These are phyloP conservation scores for Wickerhamomyces hampshirensis DNA, from an alignment of 805 yeast species.

Conservation along the genomic window DNA sequence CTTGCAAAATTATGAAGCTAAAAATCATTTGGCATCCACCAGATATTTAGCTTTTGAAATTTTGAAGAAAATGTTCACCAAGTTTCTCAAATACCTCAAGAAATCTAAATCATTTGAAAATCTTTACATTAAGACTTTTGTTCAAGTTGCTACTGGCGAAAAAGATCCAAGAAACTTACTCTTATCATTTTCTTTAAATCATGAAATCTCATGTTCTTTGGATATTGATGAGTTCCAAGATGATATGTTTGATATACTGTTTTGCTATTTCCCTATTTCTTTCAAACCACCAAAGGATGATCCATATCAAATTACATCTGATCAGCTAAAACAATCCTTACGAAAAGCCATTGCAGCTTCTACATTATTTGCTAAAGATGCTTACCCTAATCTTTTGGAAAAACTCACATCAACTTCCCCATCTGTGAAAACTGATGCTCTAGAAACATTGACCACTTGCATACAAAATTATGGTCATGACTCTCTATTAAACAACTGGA, in stretches of 20 bases:
- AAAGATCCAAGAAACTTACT: conserved; percentile 90
- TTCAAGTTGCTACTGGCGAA: conserved; percentile 76
- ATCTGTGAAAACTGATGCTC: conserved; percentile 66
- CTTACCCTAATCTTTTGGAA: conserved; percentile 72
- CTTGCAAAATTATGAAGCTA: conserved; percentile 45
- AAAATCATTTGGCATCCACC: conserved; percentile 53
- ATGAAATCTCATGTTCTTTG: conserved; percentile 52
- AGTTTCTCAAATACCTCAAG: conserved; percentile 22
- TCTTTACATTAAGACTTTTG: conserved; percentile 48
- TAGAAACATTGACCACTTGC: conserved; percentile 56
- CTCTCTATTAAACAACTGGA: conserved; percentile 57
- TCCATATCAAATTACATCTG: conserved; percentile 75
- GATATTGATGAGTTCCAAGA: conserved; percentile 42
- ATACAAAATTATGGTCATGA: conserved; percentile 45
- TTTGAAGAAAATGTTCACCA: conserved; percentile 32
- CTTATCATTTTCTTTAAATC: conserved; percentile 55
- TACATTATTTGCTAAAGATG: conserved; percentile 60
- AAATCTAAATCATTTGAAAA: conserved; percentile 25
- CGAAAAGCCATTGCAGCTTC: conserved; percentile 60
- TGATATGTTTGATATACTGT: conserved; percentile 80
- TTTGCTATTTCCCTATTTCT: conserved; percentile 95
- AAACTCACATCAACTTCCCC: conserved; percentile 76
- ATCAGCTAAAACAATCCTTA: conserved; percentile 59
- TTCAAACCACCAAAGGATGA: conserved; percentile 90
- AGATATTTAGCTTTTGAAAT: conserved; percentile 57